Conservation (phyloP, 495 filamentous ascomycete species). For the Aspergillus bertholletiae region DNA sequence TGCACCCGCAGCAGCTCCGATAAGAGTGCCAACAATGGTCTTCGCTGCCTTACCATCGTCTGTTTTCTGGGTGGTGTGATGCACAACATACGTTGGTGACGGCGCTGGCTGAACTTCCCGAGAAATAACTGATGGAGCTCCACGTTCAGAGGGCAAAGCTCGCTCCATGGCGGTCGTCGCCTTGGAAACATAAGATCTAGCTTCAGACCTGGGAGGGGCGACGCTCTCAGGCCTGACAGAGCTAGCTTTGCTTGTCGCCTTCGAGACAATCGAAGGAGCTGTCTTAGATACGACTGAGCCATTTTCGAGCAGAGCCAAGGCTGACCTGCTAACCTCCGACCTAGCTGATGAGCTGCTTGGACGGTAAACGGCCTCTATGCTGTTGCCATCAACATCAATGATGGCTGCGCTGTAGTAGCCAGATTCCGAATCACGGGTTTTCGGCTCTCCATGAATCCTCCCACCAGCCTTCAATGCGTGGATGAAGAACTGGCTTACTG, state of each 20-base stretch:
- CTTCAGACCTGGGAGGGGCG: constrained; percentile 25
- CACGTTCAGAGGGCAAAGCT: constrained; percentile 18
- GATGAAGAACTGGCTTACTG: constrained; percentile 58
- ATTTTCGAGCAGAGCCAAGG: constrained; percentile 34
- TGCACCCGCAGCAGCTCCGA: constrained; percentile 73
- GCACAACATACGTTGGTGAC: constrained; percentile 29
- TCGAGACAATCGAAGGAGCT: constrained; percentile 16
- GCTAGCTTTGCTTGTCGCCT: constrained; percentile 28
- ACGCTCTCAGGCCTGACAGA: constrained; percentile 30
- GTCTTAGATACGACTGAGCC: constrained; percentile 29
- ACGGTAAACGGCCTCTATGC: constrained; percentile 57
- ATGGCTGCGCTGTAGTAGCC: constrained; percentile 59
- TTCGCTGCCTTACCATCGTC: constrained; percentile 44
- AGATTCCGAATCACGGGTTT: constrained; percentile 45
- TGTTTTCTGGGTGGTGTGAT: constrained; percentile 24
- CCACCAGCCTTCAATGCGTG: constrained; percentile 55
- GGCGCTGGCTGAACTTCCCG: constrained; percentile 26
- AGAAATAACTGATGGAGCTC: constrained; percentile 24
- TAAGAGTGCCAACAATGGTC: constrained; percentile 69
- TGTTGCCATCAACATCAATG: constrained; percentile 58
- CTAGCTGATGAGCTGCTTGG: constrained; percentile 23
- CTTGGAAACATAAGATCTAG: constrained; percentile 27
- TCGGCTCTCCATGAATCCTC: constrained; percentile 54
- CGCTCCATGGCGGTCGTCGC: constrained; percentile 28
- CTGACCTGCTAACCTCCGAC: constrained; percentile 31